A percentile compares a stretch with the other conserved stretches of the same genome.
Conservation (phyloP, 331 rosid species). For the Telfairia occidentalis region DNA sequence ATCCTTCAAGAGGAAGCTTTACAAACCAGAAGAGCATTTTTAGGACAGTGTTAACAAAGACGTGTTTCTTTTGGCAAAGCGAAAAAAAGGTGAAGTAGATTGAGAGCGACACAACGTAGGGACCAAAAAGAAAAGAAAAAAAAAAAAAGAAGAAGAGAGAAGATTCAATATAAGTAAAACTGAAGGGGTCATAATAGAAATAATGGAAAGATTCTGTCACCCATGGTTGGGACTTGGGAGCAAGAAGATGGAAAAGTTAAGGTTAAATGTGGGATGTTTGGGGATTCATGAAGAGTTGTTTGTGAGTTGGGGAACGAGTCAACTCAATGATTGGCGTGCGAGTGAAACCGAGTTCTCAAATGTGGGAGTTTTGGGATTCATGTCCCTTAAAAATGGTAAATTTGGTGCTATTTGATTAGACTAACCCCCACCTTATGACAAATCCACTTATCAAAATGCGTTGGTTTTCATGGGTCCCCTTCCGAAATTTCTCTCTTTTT, state of each 20-base stretch:
- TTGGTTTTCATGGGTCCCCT: conserved; percentile 14
- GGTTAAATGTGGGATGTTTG: conserved; percentile 5
- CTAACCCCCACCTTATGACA: conserved; percentile 12
- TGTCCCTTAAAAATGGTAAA: not conserved
- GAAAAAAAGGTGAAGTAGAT: not conserved
- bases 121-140: not conserved
- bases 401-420: conserved; percentile 15
- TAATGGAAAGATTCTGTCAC: not conserved
- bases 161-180: not conserved
- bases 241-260: not conserved
- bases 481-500: not conserved
- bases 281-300: not conserved
- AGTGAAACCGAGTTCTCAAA: not conserved
- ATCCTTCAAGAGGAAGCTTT: not conserved
- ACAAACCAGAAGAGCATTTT: not conserved
- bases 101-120: not conserved
- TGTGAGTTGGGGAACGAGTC: not conserved
- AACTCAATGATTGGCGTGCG: not conserved
- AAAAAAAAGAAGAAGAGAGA: not conserved
- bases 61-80: not conserved
- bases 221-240: not conserved
- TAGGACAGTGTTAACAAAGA: not conserved
- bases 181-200: not conserved
- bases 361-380: not conserved
- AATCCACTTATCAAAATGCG: not conserved